phyloP scores from a whole-genome alignment of 2,329 filamentous ascomycete species.

The Calycina marina region DNA sequence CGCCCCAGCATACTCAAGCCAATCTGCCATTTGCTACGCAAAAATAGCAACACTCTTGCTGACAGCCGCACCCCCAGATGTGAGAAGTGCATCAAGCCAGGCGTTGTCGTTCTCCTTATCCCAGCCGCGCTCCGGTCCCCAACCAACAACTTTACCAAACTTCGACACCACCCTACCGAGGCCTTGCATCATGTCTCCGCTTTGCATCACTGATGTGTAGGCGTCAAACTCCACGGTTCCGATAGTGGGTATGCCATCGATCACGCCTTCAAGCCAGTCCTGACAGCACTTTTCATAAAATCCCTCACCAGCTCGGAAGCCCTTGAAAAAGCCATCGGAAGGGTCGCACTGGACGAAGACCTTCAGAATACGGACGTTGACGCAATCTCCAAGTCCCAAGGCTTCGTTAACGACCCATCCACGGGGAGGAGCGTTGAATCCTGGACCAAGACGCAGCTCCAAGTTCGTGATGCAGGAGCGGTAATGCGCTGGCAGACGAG shows the following conservation, averaged over 20 bases:
- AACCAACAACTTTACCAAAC: constrained; percentile 39
- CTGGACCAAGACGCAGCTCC: constrained; percentile 58
- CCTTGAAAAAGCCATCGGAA: constrained; percentile 49
- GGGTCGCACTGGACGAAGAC: constrained; percentile 64
- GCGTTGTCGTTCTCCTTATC: constrained; percentile 28
- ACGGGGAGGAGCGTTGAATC: constrained; percentile 54
- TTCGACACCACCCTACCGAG: constrained; percentile 38
- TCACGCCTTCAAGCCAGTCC: constrained; percentile 38
- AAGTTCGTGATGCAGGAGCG: constrained; percentile 45
- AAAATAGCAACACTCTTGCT: constrained; percentile 1
- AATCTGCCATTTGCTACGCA: no score
- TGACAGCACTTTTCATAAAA: constrained; percentile 58
- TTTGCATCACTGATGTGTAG: constrained; percentile 48
- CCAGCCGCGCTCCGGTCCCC: constrained; percentile 57
- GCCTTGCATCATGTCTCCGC: constrained; percentile 46
- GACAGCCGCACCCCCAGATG: constrained; percentile 7
- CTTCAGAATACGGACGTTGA: constrained; percentile 40
- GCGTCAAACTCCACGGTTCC: constrained; percentile 54
- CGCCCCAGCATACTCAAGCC: no score
- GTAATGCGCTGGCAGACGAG: constrained; percentile 46
- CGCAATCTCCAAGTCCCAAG: constrained; percentile 49
- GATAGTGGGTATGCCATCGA: constrained; percentile 41
- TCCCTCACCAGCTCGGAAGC: constrained; percentile 42
- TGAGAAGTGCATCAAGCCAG: constrained; percentile 15
- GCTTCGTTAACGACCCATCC: constrained; percentile 54